Evolutionary conservation across 208 protist genomes (phyloP).

Genomic region (Crithidia thermophila): DNA sequence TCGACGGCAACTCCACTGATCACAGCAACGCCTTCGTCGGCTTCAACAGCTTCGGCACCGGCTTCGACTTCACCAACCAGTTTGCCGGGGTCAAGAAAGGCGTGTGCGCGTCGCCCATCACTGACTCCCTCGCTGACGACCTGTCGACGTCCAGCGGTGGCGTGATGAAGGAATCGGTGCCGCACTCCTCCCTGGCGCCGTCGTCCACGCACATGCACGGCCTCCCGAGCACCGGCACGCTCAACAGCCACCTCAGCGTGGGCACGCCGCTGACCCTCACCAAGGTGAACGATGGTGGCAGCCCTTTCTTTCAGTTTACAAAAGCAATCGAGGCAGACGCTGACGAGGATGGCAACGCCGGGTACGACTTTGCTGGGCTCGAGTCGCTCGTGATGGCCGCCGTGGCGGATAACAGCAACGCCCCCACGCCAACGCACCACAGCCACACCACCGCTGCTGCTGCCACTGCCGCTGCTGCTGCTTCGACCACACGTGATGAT

Average conservation of each 20-base stretch:
- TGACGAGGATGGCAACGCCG: neutral
- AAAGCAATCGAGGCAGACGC: neutral
- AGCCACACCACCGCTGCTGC: neutral
- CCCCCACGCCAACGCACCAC: neutral
- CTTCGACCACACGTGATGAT: neutral
- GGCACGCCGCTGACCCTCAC: too few species aligned
- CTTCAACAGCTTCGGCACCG: constrained; percentile 4
- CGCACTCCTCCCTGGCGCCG: neutral
- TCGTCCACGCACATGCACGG: neutral
- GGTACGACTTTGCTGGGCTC: neutral
- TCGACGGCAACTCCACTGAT: neutral
- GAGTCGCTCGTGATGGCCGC: constrained; percentile 18
- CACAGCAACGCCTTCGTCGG: neutral
- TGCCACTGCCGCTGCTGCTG: neutral
- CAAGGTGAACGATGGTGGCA: too few species aligned
- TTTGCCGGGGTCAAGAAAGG: neutral
- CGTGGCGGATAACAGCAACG: neutral
- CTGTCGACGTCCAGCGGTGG: constrained; percentile 14
- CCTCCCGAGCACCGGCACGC: neutral
- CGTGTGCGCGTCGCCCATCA: constrained; percentile 6
- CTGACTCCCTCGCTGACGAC: constrained; percentile 6
- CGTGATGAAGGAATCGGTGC: neutral
- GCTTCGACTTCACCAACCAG: constrained; percentile 1
- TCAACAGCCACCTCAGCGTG: too few species aligned
- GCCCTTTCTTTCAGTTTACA: neutral